Evolutionary conservation across 2,329 filamentous ascomycete genomes (phyloP), one percentile per base, ranked within the genome.

Genomic region (Fonsecaea monophora): DNA sequence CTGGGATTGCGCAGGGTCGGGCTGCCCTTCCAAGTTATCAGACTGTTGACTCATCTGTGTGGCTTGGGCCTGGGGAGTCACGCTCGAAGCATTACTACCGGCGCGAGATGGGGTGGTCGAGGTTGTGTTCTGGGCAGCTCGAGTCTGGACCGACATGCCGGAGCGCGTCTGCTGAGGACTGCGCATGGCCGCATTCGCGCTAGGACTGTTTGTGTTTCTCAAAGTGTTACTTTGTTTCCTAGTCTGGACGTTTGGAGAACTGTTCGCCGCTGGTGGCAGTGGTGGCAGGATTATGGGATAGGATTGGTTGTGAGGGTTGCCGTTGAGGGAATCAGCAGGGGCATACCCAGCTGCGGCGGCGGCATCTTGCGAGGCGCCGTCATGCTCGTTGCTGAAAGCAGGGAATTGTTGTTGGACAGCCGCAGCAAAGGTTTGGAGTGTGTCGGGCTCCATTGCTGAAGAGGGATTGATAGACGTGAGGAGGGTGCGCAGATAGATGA

Each of bases 331-430:
- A 21, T 70, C 66, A 12, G 64, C 68, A 56, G 66, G 66, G 21
- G 59, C 68, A 54, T 68, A 70, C 21, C 60, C 63, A 18, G 54
- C 61, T 13, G 64, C 35, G 12, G 61, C 53, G 13, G 65, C 53
- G 18, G 37, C 63, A 58, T 66, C 64, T 48, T 59, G 54, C 13
- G 65, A 55, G 55, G 55, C 53, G 9, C 56, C 55, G 40, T 50
- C 60, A 48, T 65, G 60, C 5, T 57, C 53, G 15, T 42, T 48
- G 32, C 34, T 40, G 60, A 60, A 66, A 42, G 65, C 35, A 40
- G 67, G 53, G 53, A 64, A 70, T 38, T 68, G 66, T 37, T 64
- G 59, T 48, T 68, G 62, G 15, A 65, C 68, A 10, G 68, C 60
- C 32, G 59, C 56, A 10, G 63, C 66, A 30, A 70, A 65, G 53